Conservation (phyloP, 495 filamentous ascomycete genomes). For the Xylaria sp. region DNA sequence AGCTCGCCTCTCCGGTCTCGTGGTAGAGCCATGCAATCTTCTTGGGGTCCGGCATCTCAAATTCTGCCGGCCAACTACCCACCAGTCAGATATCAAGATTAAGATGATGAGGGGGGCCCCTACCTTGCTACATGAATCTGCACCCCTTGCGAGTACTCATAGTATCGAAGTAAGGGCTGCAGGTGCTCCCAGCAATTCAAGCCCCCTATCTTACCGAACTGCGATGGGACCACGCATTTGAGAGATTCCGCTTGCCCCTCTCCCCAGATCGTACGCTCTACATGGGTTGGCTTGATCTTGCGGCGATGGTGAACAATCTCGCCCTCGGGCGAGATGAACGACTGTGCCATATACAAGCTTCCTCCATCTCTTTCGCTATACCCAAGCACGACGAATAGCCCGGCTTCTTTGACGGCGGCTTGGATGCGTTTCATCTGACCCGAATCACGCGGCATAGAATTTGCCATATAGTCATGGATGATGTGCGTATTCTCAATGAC, state of each 20-base stretch:
- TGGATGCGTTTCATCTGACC: conserved; percentile 58
- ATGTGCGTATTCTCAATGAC: conserved; percentile 52
- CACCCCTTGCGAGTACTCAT: conserved; percentile 58
- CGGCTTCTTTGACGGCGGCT: conserved; percentile 46
- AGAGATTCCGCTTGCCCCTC: conserved; percentile 55
- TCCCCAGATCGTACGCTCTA: conserved; percentile 67
- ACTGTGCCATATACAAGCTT: conserved; percentile 64
- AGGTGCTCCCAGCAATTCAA: conserved; percentile 66
- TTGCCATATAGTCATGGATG: conserved; percentile 56
- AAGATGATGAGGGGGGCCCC: conserved; percentile 43
- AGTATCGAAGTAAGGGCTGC: conserved; percentile 65
- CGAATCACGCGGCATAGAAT: conserved; percentile 54
- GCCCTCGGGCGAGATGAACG: conserved; percentile 55
- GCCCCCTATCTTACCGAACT: conserved; percentile 55
- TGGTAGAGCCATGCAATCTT: conserved; percentile 44
- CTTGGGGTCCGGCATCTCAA: conserved; percentile 44
- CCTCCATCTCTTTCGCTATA: conserved; percentile 57
- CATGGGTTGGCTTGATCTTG: conserved; percentile 67
- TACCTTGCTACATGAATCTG: conserved; percentile 65
- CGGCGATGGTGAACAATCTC: conserved; percentile 54
- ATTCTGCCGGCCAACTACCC: conserved; percentile 42
- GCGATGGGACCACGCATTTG: conserved; percentile 52
- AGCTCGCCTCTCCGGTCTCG: conserved; percentile 44
- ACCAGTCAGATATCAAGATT: conserved; percentile 16
- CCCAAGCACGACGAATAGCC: conserved; percentile 58